Evolutionary conservation across 2,329 filamentous ascomycete species (phyloP).

Genomic region (Epichloe amarillans): DNA sequence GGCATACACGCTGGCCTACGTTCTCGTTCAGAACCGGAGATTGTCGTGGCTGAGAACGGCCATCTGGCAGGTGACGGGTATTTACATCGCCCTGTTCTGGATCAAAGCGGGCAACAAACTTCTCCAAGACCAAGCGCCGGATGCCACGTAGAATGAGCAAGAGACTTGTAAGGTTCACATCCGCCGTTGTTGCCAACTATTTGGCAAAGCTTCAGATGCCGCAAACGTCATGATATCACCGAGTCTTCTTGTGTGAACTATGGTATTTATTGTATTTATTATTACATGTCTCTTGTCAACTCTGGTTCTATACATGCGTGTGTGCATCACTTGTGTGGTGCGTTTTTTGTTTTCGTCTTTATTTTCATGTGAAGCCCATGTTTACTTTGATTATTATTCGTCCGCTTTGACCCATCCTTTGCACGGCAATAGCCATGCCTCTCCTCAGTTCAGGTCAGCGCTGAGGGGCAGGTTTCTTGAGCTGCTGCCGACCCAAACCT

Average conservation of each 20-base stretch:
- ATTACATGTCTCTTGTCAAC: not conserved
- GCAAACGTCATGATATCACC: too few species aligned
- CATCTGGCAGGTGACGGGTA: conserved; percentile 24
- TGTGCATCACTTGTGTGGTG: too few species aligned
- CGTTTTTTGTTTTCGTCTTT: not conserved
- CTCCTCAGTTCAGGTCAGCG: conserved; percentile 5
- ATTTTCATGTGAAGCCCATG: not conserved
- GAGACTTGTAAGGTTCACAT: too few species aligned
- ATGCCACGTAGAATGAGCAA: too few species aligned
- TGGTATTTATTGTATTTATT: too few species aligned
- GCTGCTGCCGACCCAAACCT: conserved; percentile 39
- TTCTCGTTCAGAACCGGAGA: conserved; percentile 27
- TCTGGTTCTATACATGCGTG: not conserved
- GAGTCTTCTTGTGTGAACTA: too few species aligned
- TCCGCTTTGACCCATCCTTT: not conserved
- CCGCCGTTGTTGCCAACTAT: too few species aligned
- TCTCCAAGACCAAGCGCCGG: not conserved
- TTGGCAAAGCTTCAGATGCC: too few species aligned
- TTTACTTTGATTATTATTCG: not conserved
- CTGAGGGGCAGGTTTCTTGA: conserved; percentile 39
- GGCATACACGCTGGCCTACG: conserved; percentile 29
- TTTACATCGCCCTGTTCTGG: conserved; percentile 24
- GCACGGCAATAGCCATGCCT: not conserved
- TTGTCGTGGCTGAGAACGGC: conserved; percentile 24
- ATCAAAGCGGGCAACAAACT: conserved; percentile 25